Conservation (phyloP, 2,329 filamentous ascomycete species). For the Sordariomycetes sp. region DNA sequence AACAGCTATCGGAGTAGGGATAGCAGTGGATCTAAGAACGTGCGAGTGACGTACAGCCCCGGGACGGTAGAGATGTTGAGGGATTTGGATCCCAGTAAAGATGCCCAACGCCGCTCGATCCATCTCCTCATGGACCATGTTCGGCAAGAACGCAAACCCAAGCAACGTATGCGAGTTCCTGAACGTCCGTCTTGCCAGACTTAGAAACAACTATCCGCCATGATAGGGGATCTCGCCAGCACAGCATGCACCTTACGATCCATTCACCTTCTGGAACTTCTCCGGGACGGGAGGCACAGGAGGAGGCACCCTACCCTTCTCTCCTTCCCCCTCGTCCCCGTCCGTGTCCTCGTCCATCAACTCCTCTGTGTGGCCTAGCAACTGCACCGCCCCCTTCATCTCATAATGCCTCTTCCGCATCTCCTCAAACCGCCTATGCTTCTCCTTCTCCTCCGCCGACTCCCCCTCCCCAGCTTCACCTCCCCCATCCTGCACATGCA, state of each 20-base stretch:
- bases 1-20: background rate
- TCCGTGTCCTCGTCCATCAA: constrained; percentile 50
- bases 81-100: background rate
- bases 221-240: background rate
- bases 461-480: constrained; percentile 39
- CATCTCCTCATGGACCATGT: background rate
- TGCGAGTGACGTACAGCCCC: background rate
- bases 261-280: background rate
- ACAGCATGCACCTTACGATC: background rate
- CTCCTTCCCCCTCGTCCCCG: constrained; percentile 45
- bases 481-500: constrained; percentile 55
- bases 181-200: no score
- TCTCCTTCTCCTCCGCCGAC: constrained; percentile 66
- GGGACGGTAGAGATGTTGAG: background rate
- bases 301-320: constrained; percentile 25
- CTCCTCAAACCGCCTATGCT: constrained; percentile 84
- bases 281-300: constrained; percentile 19
- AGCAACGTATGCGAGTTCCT: background rate
- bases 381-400: constrained; percentile 85
- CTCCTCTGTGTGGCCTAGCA: constrained; percentile 66
- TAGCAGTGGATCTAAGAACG: background rate
- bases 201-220: background rate
- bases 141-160: background rate
- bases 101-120: background rate
- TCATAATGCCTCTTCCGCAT: constrained; percentile 95